These are phyloP conservation scores for Kwoniella dejecticola DNA, from an alignment of 768 basidiomycete species.

Conservation along the genomic window DNA sequence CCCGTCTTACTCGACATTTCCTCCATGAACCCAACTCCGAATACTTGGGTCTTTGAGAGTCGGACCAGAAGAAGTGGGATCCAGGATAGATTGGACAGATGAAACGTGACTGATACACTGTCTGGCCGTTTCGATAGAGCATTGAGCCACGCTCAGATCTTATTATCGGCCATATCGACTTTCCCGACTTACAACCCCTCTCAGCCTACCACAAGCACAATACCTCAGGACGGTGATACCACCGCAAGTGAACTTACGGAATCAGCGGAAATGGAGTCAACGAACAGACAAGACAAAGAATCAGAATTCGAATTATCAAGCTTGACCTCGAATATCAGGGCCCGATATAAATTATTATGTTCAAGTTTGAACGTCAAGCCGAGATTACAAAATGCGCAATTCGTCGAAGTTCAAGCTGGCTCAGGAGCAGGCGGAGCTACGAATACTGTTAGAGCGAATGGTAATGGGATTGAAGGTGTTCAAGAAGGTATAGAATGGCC, in stretches of 20 bases:
- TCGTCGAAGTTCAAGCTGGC: slow-evolving; percentile 7
- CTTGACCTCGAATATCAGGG: slow-evolving; percentile 79
- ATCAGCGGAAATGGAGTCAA: background rate
- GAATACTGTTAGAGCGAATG: too few species aligned
- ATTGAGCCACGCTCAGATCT: slow-evolving; percentile 66
- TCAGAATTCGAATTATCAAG: slow-evolving; percentile 65
- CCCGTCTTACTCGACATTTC: background rate
- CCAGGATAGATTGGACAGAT: too few species aligned
- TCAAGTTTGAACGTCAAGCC: slow-evolving; percentile 73
- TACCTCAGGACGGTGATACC: too few species aligned
- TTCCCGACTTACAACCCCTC: slow-evolving; percentile 59
- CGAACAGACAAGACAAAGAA: background rate
- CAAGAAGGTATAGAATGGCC: slow-evolving; percentile 44
- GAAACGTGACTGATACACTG: too few species aligned
- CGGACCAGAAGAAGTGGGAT: too few species aligned
- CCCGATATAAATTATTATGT: slow-evolving; percentile 83
- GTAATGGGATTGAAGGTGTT: background rate
- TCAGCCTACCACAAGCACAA: background rate
- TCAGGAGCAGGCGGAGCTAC: too few species aligned
- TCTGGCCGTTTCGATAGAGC: slow-evolving; percentile 26
- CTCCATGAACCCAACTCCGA: background rate
- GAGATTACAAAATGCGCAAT: slow-evolving; percentile 34
- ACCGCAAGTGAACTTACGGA: background rate
- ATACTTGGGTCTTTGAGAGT: too few species aligned
- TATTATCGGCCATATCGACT: slow-evolving; percentile 69